Evolutionary conservation across 116 monocot genomes (phyloP).

Genomic region (Posidonia oceanica): DNA sequence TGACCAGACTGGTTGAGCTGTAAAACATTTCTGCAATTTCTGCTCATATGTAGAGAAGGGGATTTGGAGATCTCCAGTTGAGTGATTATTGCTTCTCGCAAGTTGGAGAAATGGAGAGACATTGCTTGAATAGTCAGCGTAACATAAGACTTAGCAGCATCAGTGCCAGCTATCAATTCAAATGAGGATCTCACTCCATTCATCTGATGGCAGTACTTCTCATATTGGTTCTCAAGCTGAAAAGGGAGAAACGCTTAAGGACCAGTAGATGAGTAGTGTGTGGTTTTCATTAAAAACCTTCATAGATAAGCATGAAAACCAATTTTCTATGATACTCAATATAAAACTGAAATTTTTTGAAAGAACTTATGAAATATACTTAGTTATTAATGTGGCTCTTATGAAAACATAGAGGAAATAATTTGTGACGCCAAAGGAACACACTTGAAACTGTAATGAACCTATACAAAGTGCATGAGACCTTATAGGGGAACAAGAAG

Average conservation of each 20-base stretch:
- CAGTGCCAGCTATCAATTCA: conserved; percentile 44
- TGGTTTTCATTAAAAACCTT: no score
- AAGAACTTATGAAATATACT: no score
- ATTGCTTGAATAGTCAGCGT: conserved; percentile 74
- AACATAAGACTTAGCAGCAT: conserved; percentile 52
- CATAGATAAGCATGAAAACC: no score
- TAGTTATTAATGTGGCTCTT: no score
- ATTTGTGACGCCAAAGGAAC: no score
- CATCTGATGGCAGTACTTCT: conserved; percentile 54
- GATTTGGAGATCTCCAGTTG: conserved; percentile 40
- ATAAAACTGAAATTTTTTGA: no score
- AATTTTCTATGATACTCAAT: no score
- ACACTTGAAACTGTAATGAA: no score
- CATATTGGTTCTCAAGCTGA: conserved; percentile 64
- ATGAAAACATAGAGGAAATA: no score
- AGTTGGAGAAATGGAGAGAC: conserved; percentile 62
- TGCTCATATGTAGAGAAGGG: conserved; percentile 9
- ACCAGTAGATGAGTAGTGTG: no score
- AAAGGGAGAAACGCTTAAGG: background rate
- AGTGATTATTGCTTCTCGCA: conserved; percentile 45
- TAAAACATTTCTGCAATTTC: conserved; percentile 5
- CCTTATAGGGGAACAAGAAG: no score
- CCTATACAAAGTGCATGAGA: no score
- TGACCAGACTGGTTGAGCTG: background rate
- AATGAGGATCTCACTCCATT: conserved; percentile 50